Percentiles rank a stretch among this genome's conserved stretches.
These are phyloP conservation scores for Crucihimalaya himalaica DNA, from an alignment of 345 rosid species.

Conservation along the genomic window DNA sequence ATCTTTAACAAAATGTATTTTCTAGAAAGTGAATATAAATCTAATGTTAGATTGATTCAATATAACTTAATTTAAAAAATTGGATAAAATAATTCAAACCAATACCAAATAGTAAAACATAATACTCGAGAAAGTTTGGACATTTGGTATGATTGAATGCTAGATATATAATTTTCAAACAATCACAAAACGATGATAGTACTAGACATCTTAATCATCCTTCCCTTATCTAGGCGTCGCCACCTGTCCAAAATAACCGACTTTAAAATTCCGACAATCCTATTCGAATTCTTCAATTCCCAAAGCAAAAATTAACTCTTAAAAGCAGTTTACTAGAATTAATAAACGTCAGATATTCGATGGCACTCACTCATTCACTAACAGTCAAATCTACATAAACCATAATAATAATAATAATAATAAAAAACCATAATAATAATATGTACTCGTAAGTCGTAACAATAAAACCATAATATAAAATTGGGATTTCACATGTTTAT, in stretches of 20 bases:
- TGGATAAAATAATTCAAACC: too few relatives aligned
- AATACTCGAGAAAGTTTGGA: too few relatives aligned
- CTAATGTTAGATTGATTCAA: too few relatives aligned
- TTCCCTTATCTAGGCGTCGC: neutral
- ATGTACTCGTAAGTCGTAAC: neutral
- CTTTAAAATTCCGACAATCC: neutral
- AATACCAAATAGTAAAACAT: too few relatives aligned
- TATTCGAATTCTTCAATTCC: neutral
- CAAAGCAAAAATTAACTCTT: neutral
- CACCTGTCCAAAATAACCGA: slow-evolving; percentile 23
- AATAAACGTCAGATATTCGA: too few relatives aligned
- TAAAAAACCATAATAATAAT: neutral
- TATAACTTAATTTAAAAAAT: too few relatives aligned
- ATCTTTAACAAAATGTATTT: too few relatives aligned
- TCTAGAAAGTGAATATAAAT: too few relatives aligned
- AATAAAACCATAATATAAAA: slow-evolving; percentile 3
- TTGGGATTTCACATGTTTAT: slow-evolving; percentile 23
- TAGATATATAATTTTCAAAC: too few relatives aligned
- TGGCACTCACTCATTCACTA: too few relatives aligned
- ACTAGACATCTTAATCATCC: neutral
- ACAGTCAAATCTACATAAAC: slow-evolving; percentile 8
- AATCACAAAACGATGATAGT: too few relatives aligned
- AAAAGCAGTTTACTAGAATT: neutral
- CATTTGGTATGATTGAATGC: too few relatives aligned
- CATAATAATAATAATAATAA: neutral